phyloP scores from a whole-genome alignment of 768 basidiomycete genomes.

The Boletus rufocinnamomeus region DNA sequence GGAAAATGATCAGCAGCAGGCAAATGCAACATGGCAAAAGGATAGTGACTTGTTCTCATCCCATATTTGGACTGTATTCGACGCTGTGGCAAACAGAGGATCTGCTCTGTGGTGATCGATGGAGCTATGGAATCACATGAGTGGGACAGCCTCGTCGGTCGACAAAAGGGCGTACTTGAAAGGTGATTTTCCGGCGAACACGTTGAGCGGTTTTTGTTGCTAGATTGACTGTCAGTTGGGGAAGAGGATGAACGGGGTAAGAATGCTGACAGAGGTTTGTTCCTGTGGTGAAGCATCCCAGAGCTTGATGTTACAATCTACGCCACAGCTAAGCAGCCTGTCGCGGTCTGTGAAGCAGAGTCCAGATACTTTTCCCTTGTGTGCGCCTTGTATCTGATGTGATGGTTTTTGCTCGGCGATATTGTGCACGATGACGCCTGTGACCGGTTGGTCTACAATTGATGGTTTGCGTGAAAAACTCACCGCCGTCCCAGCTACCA shows the following conservation, averaged over 20 bases:
- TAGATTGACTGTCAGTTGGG: conserved; percentile 14
- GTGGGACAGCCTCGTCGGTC: neutral
- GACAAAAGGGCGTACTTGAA: conserved; percentile 69
- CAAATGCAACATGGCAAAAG: neutral
- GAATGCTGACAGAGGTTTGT: conserved; percentile 39
- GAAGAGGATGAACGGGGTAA: neutral
- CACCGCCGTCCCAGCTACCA: conserved; percentile 95
- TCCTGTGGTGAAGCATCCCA: conserved; percentile 58
- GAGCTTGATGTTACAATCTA: conserved; percentile 79
- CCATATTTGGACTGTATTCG: conserved; percentile 94
- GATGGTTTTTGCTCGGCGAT: conserved; percentile 58
- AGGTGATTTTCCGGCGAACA: conserved; percentile 83
- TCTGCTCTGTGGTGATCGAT: conserved; percentile 94
- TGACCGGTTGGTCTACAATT: neutral
- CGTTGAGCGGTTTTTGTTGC: conserved; percentile 62
- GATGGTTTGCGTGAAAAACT: conserved; percentile 31
- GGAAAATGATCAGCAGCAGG: conserved; percentile 12
- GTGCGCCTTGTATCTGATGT: conserved; percentile 64
- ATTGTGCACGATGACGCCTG: conserved; percentile 87
- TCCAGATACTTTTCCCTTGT: conserved; percentile 85
- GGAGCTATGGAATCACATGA: conserved; percentile 49
- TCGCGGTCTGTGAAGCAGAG: conserved; percentile 69
- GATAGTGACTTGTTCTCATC: conserved; percentile 82
- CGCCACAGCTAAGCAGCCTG: conserved; percentile 74
- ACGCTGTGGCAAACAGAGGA: conserved; percentile 91